Evolutionary conservation across 2,329 filamentous ascomycete species (phyloP), one percentile per base, ranked within the genome.

Genomic region (Bipolaris oryzae): DNA sequence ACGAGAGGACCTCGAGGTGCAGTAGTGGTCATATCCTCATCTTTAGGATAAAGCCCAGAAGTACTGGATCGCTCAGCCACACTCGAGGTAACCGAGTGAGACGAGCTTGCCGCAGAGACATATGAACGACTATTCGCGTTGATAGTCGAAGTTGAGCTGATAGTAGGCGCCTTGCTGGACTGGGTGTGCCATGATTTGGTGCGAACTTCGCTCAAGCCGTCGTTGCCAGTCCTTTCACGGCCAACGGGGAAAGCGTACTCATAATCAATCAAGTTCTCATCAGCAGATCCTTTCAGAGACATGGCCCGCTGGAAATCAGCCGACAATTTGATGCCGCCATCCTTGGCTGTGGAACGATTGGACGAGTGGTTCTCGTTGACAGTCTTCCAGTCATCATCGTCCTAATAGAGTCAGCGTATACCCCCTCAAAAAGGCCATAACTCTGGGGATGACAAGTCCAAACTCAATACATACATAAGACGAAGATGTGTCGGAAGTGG

Each of bases 1-100:
- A 59, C 37, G 1, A 33, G 44, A 23, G 42, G 44, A 28, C 42
- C 35, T 15, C 50, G 54, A 53, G 63, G 71, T 34, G 38, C 54
- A 21, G 71, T 69, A 15, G 52, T 61, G 52, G 75, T 67, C 60
- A 71, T 76, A 11, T 73, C 68, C 57, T 65, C 75, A 3, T 57
- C 62, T 18, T 53, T 63, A 21, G 60, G 61, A 15, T 53, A 54
- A 10, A 38, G 41, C 5, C 48, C 54, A 9, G 47, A 57, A 11
- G 48, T 53, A 21, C 63, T 57, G 10, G 69, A 70, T 11, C 57
- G 64, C 53, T 74, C 71, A 21, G 66, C 70, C 9, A 61, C 42
- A 45, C 61, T 70, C 3, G 73, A 72, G 20, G 57, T 47, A 49
- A 71, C 70, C 3, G 64, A 61, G 34, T 55, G 54, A 13, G 51